Evolutionary conservation across 2,329 filamentous ascomycete species (phyloP), one percentile per base, ranked within the genome.

Genomic region (Aspergillus clavatus): DNA sequence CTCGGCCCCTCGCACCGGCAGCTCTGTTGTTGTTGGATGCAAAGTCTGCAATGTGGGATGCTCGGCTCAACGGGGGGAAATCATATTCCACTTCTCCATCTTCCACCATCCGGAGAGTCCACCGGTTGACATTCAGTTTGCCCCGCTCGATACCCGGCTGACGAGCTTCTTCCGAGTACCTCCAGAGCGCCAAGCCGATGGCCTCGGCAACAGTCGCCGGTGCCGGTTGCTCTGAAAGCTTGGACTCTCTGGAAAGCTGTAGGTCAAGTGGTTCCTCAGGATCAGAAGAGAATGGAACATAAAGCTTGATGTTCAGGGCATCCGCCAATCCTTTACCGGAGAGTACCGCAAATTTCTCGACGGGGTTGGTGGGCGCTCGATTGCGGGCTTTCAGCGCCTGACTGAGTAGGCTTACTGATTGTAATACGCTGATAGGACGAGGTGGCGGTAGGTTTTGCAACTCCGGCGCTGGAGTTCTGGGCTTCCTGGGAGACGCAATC

Each of bases 51-150:
- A 84, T 73, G 1, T 79, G 75, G 51, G 77, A 73, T 18, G 74
- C 78, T 26, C 80, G 72, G 7, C 71, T 73, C 24, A 84, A 64
- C 1, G 81, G 73, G 5, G 81, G 80, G 51, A 84, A 84, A 56
- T 84, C 81, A 55, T 79, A 81, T 47, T 84, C 81, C 2, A 84
- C 77, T 56, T 84, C 81, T 5, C 79, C 81, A 54, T 84, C 81
- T 53, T 84, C 81, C 7, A 83, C 79, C 76, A 84, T 83, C n/a
- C 81, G 73, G 42, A 84, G 64, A 21, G 79, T 78, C 81, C 81
- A 84, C 47, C 73, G 71, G 53, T 84, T 83, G 47, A 83, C 77
- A 43, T 77, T 80, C 43, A 76, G 64, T 51, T 81, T 78, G 21
- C 72, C 70, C 2, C 65, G 65, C 5, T 72, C 66, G 7, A 84